These are phyloP conservation scores for Colletotrichum euphorbiae DNA, from an alignment of 2,329 filamentous ascomycete genomes.

Conservation along the genomic window DNA sequence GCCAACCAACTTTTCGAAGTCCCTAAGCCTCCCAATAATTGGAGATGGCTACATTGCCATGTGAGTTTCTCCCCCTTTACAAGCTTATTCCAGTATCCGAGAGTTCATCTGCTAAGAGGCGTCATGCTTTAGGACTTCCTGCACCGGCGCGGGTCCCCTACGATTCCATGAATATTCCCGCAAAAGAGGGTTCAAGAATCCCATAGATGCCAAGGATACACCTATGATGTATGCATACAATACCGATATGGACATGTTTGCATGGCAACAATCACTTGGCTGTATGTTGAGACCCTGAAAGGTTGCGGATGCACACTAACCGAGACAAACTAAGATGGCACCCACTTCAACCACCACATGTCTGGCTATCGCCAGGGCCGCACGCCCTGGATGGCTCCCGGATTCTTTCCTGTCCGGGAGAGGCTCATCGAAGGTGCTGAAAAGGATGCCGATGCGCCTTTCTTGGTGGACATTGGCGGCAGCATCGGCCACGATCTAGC, in stretches of 20 bases:
- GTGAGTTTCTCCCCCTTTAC: conserved; percentile 35
- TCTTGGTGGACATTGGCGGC: conserved; percentile 53
- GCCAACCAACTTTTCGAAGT: conserved; percentile 53
- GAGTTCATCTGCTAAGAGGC: no score
- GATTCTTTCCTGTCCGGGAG: conserved; percentile 49
- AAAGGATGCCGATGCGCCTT: conserved; percentile 35
- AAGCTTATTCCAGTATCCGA: background rate
- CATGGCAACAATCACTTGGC: conserved; percentile 45
- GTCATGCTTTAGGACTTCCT: background rate
- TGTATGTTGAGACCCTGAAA: background rate
- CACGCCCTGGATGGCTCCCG: conserved; percentile 48
- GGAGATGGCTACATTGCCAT: conserved; percentile 49
- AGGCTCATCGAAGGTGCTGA: conserved; percentile 47
- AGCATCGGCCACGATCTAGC: conserved; percentile 50
- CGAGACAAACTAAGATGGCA: background rate
- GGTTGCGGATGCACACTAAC: background rate
- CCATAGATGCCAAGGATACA: conserved; percentile 46
- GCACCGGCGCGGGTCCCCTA: conserved; percentile 41
- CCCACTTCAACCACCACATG: conserved; percentile 54
- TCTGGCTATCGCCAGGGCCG: conserved; percentile 50
- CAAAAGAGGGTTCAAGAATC: conserved; percentile 46
- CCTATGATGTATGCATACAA: conserved; percentile 49
- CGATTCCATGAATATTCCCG: conserved; percentile 48
- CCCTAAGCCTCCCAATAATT: conserved; percentile 50
- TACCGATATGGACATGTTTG: conserved; percentile 52